These are phyloP conservation scores for Citrus australasica DNA, from an alignment of 345 rosid species.

Conservation along the genomic window DNA sequence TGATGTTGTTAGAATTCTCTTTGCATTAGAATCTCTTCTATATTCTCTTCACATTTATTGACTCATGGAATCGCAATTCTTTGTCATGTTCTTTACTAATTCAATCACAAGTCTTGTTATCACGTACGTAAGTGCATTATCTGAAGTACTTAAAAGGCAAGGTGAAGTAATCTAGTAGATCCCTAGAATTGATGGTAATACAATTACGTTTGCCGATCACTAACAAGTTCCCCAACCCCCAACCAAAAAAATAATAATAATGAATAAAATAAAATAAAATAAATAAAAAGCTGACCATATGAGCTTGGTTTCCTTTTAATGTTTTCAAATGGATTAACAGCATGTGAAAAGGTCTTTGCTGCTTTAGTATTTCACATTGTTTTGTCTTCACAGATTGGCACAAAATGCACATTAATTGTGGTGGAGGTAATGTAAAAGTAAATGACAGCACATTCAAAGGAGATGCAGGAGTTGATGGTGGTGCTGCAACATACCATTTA, in stretches of 20 bases:
- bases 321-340: not conserved
- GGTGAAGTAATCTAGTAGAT: not conserved
- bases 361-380: not conserved
- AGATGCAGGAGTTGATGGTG: constrained; percentile 31
- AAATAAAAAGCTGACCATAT: not conserved
- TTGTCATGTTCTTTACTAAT: not conserved
- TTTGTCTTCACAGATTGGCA: constrained; percentile 20
- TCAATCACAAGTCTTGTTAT: not conserved
- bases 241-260: too few relatives aligned
- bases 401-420: constrained; percentile 44
- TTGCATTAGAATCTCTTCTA: not conserved
- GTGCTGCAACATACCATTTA: constrained; percentile 30
- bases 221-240: too few relatives aligned
- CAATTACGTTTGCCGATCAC: too few relatives aligned
- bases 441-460: constrained; percentile 23
- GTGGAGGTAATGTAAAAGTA: constrained; percentile 27
- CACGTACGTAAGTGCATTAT: not conserved
- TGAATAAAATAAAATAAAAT: not conserved
- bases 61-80: not conserved
- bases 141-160: not conserved
- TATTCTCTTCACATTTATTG: not conserved
- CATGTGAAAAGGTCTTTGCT: not conserved
- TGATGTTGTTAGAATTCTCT: not conserved
- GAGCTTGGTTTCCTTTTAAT: not conserved
- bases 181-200: not conserved